Base-by-base conservation (phyloP, 2,329 filamentous ascomycete genomes). In the Colletotrichum sublineola region DNA sequence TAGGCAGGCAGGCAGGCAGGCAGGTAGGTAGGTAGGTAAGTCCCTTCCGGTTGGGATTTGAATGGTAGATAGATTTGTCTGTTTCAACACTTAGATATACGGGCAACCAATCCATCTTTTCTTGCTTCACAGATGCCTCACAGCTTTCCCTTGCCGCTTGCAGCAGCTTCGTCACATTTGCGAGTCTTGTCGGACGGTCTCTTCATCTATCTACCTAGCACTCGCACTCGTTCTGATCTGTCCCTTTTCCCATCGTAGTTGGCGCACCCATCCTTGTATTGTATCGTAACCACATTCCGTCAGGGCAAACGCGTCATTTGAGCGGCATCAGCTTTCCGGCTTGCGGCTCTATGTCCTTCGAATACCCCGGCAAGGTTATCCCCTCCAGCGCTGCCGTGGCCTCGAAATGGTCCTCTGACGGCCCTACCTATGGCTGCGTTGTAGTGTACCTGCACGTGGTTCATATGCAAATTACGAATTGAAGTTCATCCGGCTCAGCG, bases 321-420 rank as follows among this genome's bases (percentile, higher is more conserved):
- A 42, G 33, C n/a, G 24, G 63, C 63, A 33, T 53, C 68, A 68
- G 52, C 36, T 58, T 53, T 44, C 38, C 65, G 69, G 52, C 31
- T 11, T 58, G 20, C 42, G 64, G 58, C 66, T 68, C 58, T 63
- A 29, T 7, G 40, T 72, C 68, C 60, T 72, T 65, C 46, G 7
- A 53, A 36, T 44, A 58, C 52, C 20, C 68, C 65, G 69, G 65
- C 65, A 42, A 61, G 69, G 69, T 53, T 68, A 72, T 55, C 65
- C 69, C 63, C 52, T 29, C 55, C 18, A 20, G 12, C 44, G 18
- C 44, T 46, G 12, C 57, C 24, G 40, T 44, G 24, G 24, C 24
- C 24, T 24, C 24, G 24, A 24, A 24, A 24, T 24, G 24, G 24
- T 24, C 24, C 24, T 24, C 24, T 24, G 24, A 24, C 24, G 24